Base-by-base conservation (phyloP, 2,329 filamentous ascomycete genomes). In the Ceratocystis colombiana region DNA sequence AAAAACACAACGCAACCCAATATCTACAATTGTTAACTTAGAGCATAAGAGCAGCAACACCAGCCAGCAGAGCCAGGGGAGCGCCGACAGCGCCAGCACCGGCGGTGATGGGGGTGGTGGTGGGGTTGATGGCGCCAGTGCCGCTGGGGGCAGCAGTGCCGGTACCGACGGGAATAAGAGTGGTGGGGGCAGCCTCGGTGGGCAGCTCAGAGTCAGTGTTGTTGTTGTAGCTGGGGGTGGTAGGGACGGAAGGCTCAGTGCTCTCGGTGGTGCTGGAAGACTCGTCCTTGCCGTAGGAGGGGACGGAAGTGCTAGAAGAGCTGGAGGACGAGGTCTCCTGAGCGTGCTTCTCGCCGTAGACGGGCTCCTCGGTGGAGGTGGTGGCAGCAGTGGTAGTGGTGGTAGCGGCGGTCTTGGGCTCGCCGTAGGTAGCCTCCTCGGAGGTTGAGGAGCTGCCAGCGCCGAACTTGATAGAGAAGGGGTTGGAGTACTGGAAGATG, bases 401-500 rank as follows among this genome's bases (percentile, higher is more conserved):
- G 70, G 72, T 73, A 44, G 65, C 62, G 46, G 41, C 64, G 55
- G 65, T 59, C 37, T 41, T 41, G 10, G 37, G 10, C 44, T 72
- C 65, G 71, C 74, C 69, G 68, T 70, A 64, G 68, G 70, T 69
- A 61, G 70, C 65, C 48, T 69, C 64, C 62, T 53, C 10, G 6
- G 30, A 45, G 33, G 68, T 20, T 57, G 71, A 64, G 68, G 69
- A 61, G 63, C 67, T 66, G 62, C 66, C 70, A 30, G 68, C 71
- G 59, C 68, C 72, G 61, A 72, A 75, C 66, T 72, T 72, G 71
- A 84, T 83, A 72, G 76, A 71, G 78, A 87, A 87, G 71, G 82
- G 82, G 77, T 80, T 80, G 66, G 82, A 84, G 79, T 81, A 86
- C 79, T 87, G 83, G 79, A 82, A 84, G 72, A 79, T 74, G 10